Base-by-base conservation (phyloP, 441 rosid species). In the Mallotus japonicus region DNA sequence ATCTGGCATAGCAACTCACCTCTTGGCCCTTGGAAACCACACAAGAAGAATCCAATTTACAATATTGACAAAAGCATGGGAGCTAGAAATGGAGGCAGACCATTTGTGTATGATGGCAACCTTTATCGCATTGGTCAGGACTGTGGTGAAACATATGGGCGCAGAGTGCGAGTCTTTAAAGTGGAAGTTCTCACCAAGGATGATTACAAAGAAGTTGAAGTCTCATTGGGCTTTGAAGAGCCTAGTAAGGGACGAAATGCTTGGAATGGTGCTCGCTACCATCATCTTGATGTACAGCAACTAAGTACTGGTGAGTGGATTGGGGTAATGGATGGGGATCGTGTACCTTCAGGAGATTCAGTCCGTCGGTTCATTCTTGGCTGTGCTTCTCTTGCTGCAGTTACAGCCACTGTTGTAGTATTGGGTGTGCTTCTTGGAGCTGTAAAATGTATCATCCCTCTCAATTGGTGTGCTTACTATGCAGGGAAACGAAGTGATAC, bases 21-120 rank as follows among this genome's bases (percentile, higher is more conserved):
- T 37, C 83, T 95, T 55, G 99, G 99, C 53, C 95, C 97, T 16
- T 95, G 96, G 96, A 88, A 81, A 81, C 92, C 90, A 37, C 98
- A 95, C 87, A 91, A 86, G 85, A 88, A 84, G 81, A 93, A 93
- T 73, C 99, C 98, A 44, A 75, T 95, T 58, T 86, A 95, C 71
- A 93, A 91, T 55, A 78, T 81, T 5, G 70, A 85, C 73, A 85
- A 67, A 67, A 85, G 84, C 57, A 62, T 76, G 54, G 99, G 98
- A 46, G 98, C 99, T 16, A 90, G 99, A 70, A 95, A 95, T 69
- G 99, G 93, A 47, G 99, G 99, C 77, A 85, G 98, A 70, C 92
- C 95, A 11, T 91, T 95, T 80, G 34, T 77, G 28, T 84, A 88
- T 20, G 62, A 87, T 56, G 98, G 96, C n/a, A 79, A 82, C 60